Conservation (phyloP, 2,329 filamentous ascomycete species). For the Fusarium sublunatum region DNA sequence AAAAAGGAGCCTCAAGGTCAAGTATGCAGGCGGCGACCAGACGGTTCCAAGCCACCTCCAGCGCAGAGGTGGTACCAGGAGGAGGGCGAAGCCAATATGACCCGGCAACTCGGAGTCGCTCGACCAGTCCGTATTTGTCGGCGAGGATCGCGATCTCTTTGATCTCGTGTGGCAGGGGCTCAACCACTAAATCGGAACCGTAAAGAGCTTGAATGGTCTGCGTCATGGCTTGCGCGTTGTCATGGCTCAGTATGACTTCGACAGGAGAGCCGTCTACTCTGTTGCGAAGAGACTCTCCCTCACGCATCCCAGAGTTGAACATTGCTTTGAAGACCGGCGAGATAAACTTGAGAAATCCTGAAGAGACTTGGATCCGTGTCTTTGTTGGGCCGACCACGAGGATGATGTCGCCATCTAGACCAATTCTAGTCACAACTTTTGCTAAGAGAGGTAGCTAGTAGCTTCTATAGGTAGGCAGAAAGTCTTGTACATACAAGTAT, state of each 20-base stretch:
- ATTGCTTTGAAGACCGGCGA: conserved; percentile 6
- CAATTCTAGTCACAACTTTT: neutral
- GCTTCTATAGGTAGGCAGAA: neutral
- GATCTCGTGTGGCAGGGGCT: too few species aligned
- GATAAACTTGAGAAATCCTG: neutral
- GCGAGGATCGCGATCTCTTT: neutral
- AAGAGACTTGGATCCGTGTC: neutral
- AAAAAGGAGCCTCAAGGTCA: too few species aligned
- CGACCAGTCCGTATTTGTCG: neutral
- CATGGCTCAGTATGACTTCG: neutral
- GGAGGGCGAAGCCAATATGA: neutral
- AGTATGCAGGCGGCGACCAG: neutral
- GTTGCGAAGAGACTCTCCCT: neutral
- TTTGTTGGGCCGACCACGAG: neutral
- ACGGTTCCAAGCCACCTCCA: accelerated
- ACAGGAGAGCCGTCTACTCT: accelerated
- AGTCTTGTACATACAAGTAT: neutral
- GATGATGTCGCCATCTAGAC: neutral
- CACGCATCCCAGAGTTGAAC: neutral
- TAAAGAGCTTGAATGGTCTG: neutral
- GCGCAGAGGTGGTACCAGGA: too few species aligned
- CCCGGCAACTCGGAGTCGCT: accelerated
- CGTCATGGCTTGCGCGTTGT: neutral
- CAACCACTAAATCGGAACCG: too few species aligned
- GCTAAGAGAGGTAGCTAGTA: neutral